Evolutionary conservation across 306 rosid species (phyloP), one percentile per base, ranked within the genome.

Genomic region (Geum urbanum): DNA sequence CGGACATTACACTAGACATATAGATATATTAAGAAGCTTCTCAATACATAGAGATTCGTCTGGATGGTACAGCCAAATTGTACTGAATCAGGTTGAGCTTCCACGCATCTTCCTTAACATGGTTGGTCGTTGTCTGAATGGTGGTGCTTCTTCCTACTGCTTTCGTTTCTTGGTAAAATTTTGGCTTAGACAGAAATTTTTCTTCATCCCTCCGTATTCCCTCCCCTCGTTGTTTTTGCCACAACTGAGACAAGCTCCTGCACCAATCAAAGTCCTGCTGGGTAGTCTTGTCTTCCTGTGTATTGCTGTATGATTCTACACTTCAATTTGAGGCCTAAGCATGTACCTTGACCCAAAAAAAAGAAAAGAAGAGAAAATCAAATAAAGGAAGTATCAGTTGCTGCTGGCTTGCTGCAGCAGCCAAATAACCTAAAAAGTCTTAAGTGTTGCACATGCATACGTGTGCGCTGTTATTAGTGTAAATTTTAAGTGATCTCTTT

Each of bases 51-150:
- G 64, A 40, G 27, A 41, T 11, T 57, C 41, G 18, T 7, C 45
- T 2, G 12, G 37, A 32, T 32, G 37, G 37, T 32, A 32, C 37
- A 60, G 47, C 24, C 66, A 57, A 57, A 11, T 37, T 27, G 44
- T 37, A 27, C 43, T 27, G 40, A 9, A 5, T 19, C 60, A 24
- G 43, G 73, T 22, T 63, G 52, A 54, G 64, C 52, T 69, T 70
- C 74, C 45, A 43, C 44, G 74, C 74, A 70, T 22, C 74, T 70
- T 56, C 74, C 65, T 24, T 0, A 1, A 3, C 19, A 9, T 13
- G 22, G 16, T 20, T 15, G 12, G 24, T 55, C 3, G 10, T 52
- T 40, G 16, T 41, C 41, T 5, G 62, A 54, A 19, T 13, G 32
- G 11, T 14, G 64, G 37, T 32, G 37, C 37, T 1, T 27, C 73